Base-by-base conservation (phyloP, 352 stramenopile species). In the Globisporangium emineosum region DNA sequence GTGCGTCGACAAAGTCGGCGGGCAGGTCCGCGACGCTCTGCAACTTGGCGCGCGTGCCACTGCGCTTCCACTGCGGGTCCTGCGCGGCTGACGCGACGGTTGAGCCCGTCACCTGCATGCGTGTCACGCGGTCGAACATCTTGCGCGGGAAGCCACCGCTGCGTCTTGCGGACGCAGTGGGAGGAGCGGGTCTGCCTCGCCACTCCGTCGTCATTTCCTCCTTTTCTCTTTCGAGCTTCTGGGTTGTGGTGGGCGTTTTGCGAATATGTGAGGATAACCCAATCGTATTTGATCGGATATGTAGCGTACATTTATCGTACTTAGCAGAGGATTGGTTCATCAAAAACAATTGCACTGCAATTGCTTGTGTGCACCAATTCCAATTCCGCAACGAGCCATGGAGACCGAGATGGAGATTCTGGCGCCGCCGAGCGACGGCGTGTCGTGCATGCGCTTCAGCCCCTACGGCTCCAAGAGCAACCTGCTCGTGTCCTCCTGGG, bases 391-490 rank as follows among this genome's bases (percentile, higher is more conserved):
- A 42, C 51, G 27, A 57, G 43, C 23, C 43, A 76, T 72, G 68
- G 56, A 68, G 17, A 61, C 65, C 5, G 73, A 88, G 45, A 60
- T 75, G 30, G 82, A 90, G 69, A 73, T 93, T 60, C 74, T 78
- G 47, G 82, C 85, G 57, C 82, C 89, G 53, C 88, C 90, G 29
- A 86, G 77, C 53, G 90, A 97, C 70, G 87, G 88, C 64, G 86
- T 97, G 47, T 89, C 85, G 35, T 82, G 78, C 62, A 53, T 97
- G 57, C 88, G 86, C 68, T 97, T 96, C 71, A 77, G 83, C 21
- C 56, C 72, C 33, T 59, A 66, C 13, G 77, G 73, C 49, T 75
- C 67, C 43, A 73, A 72, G 40, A 71, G 78, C 32, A 70, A 89
- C 7, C 73, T 97, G 25, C 68, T 96, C 2, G 79, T 86, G 9